These are phyloP conservation scores for Magnusiomyces tetraspermus DNA, from an alignment of 1,139 yeast species.

Conservation along the genomic window DNA sequence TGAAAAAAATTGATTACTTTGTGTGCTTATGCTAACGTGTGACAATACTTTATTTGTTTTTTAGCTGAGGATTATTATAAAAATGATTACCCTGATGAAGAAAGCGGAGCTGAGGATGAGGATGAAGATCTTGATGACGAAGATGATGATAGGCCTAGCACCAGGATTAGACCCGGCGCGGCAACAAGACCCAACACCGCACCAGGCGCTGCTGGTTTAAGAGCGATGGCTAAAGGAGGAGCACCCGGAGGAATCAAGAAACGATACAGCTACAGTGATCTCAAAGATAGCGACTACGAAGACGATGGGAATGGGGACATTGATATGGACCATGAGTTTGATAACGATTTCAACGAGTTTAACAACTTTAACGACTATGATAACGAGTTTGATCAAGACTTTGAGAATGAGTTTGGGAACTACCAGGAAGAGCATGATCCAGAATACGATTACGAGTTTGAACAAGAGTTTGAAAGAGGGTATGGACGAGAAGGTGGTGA, in stretches of 20 bases:
- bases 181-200: too few relatives aligned
- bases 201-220: neutral
- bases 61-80: conserved; percentile 73
- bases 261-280: conserved; percentile 10
- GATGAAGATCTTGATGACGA: conserved; percentile 26
- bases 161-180: too few relatives aligned
- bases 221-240: too few relatives aligned
- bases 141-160: conserved; percentile 21
- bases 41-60: neutral
- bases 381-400: too few relatives aligned
- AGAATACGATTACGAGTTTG: too few relatives aligned
- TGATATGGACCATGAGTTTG: conserved; percentile 14
- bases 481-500: too few relatives aligned
- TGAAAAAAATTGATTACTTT: neutral
- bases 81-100: conserved; percentile 94
- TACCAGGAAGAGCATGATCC: too few relatives aligned
- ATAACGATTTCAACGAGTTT: too few relatives aligned
- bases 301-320: conserved; percentile 11
- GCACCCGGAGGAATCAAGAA: neutral
- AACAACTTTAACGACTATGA: too few relatives aligned
- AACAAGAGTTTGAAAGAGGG: too few relatives aligned
- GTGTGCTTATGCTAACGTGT: neutral
- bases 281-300: conserved; percentile 13
- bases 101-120: conserved; percentile 28
- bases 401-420: too few relatives aligned